Conservation (phyloP, 805 yeast genomes). For the Starmerella bombicola region DNA sequence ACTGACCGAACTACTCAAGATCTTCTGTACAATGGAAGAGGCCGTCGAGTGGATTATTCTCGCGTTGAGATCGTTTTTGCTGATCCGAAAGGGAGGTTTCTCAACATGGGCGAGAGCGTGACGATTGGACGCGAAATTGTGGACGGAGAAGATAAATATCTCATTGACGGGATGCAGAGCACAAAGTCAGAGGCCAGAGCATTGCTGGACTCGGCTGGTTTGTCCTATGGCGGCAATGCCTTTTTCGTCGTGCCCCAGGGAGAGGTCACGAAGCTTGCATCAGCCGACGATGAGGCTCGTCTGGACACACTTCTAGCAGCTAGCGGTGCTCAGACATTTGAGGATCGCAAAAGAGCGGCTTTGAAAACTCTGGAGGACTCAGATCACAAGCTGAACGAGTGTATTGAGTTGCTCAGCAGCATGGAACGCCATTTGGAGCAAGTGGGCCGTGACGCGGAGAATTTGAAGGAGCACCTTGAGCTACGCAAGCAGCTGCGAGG, state of each 20-base stretch:
- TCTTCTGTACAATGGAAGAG: slow-evolving; percentile 1
- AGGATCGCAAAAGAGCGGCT: slow-evolving; percentile 65
- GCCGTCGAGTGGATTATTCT: slow-evolving; percentile 32
- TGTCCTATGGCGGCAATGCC: slow-evolving; percentile 76
- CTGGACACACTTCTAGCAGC: slow-evolving; percentile 72
- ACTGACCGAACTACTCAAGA: slow-evolving; percentile 38
- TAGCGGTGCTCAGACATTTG: slow-evolving; percentile 90
- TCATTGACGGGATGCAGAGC: slow-evolving; percentile 66
- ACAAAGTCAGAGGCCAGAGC: slow-evolving; percentile 72
- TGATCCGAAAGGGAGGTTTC: slow-evolving; percentile 64
- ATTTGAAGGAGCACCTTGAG: slow-evolving; percentile 54
- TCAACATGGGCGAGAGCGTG: slow-evolving; percentile 55
- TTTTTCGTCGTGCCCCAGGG: slow-evolving; percentile 98
- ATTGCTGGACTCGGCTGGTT: slow-evolving; percentile 75
- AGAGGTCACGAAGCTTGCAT: slow-evolving; percentile 71
- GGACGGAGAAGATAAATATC: slow-evolving; percentile 68
- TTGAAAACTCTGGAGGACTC: slow-evolving; percentile 64
- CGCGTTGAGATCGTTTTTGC: slow-evolving; percentile 84
- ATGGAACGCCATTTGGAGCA: slow-evolving; percentile 63
- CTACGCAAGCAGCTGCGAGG: slow-evolving; percentile 57
- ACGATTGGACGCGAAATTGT: slow-evolving; percentile 80
- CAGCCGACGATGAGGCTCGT: slow-evolving; percentile 77
- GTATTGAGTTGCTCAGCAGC: slow-evolving; percentile 57
- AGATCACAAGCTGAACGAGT: slow-evolving; percentile 51
- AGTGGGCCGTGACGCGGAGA: slow-evolving; percentile 67